phyloP scores from a whole-genome alignment of 345 rosid species.

The Linum usitatissimum region DNA sequence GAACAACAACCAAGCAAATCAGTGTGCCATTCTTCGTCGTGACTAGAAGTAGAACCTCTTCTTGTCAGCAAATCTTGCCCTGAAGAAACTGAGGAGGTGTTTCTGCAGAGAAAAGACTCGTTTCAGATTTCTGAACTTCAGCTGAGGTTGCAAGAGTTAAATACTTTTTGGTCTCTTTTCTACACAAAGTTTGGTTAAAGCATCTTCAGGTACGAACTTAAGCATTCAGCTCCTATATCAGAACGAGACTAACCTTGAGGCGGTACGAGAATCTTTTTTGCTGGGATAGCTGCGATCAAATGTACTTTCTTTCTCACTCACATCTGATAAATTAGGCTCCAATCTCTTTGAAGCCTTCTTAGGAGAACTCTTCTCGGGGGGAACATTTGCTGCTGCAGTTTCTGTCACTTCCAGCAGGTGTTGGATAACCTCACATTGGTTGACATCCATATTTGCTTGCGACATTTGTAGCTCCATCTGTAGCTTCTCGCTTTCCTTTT shows the following conservation, averaged over 20 bases:
- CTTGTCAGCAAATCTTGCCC: conserved; percentile 56
- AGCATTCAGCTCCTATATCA: background rate
- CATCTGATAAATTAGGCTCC: conserved; percentile 36
- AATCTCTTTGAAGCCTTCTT: conserved; percentile 41
- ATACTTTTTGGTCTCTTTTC: background rate
- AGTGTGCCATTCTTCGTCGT: conserved; percentile 78
- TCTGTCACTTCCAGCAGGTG: conserved; percentile 79
- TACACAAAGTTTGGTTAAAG: background rate
- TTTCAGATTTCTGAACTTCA: conserved; percentile 13
- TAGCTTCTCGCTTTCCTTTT: conserved; percentile 69
- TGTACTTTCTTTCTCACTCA: conserved; percentile 34
- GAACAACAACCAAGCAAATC: conserved; percentile 95
- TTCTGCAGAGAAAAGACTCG: conserved; percentile 38
- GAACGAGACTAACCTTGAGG: conserved; percentile 49
- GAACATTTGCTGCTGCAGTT: conserved; percentile 36
- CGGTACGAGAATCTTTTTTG: conserved; percentile 36
- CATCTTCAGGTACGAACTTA: background rate
- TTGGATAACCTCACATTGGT: conserved; percentile 83
- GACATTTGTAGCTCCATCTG: conserved; percentile 74
- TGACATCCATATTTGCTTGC: conserved; percentile 68
- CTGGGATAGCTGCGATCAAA: conserved; percentile 34
- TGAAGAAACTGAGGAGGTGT: conserved; percentile 59
- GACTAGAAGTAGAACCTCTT: conserved; percentile 39
- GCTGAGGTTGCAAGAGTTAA: background rate
- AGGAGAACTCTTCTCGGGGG: conserved; percentile 33